Evolutionary conservation across 345 rosid species (phyloP), one percentile per base, ranked within the genome.

Genomic region (Physaria fendleri): DNA sequence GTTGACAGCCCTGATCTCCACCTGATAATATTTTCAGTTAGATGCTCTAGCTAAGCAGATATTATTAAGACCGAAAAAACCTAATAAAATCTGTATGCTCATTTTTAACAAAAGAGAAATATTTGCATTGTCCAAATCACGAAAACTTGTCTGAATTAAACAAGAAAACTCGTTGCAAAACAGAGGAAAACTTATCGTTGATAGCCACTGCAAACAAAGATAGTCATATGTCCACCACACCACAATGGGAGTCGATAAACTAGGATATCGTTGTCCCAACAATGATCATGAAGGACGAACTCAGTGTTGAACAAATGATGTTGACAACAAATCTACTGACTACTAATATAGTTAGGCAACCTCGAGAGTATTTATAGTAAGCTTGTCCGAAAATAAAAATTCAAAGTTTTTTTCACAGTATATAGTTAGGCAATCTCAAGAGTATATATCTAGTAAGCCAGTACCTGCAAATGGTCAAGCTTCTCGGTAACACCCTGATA

Each of bases 391-490:
- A 25, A 23, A 35, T 8, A 46, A 66, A 11, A 35, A n/a, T 18
- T 29, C 35, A 25, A 25, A 8, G 13, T 2, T 9, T 34, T 33
- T 13, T 27, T 25, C 18, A 18, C 2, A 10, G 21, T 44, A 35
- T 0, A 18, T 55, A 27, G 27, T 0, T n/a, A 24, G 5, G 53
- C n/a, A n/a, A n/a, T n/a, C n/a, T n/a, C n/a, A n/a, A n/a, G n/a
- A n/a, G n/a, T n/a, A n/a, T n/a, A n/a, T n/a, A n/a, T n/a, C n/a
- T n/a, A n/a, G n/a, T n/a, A n/a, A 30, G 11, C 45, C 45, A 63
- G 45, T 78, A 85, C 98, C 95, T 88, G 80, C 76, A 92, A 77
- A 74, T 92, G 90, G 70, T 88, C 96, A 76, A 92, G 93, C 83
- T 86, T 88, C 76, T 88, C 95, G 58, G 83, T 87, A 23, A 78